Evolutionary conservation across 176 grass and related monocot genomes (phyloP), one percentile per base, ranked within the genome.

Genomic region (Zoysia pacifica): DNA sequence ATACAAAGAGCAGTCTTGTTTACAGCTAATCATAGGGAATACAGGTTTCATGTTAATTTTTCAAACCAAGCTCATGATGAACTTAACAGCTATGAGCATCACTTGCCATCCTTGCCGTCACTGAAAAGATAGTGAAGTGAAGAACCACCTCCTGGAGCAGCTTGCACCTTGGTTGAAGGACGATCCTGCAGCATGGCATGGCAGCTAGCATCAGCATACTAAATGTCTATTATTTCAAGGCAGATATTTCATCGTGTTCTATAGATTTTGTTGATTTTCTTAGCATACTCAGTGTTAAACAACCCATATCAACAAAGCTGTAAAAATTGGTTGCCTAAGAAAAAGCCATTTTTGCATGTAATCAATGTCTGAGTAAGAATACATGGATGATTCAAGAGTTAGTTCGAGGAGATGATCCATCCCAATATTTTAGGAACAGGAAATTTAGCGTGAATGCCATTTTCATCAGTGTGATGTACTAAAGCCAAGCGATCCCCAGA

Each of bases 91-190:
- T 12, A 61, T 70, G 70, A 7, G 15, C 70, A 56, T 92, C 83
- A 92, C 81, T 91, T 91, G 54, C 85, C 80, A 49, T 82, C 85
- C 68, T 89, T 56, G 54, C 65, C 73, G 47, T 86, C 79, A 43
- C 83, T 72, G 66, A 92, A 92, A 20, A 92, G 86, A 67, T 92
- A 92, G 62, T 72, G 79, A 2, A 92, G 90, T 37, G 86, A 83
- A 37, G 90, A 92, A 4, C 65, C 86, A 72, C 90, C 86, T 1
- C 90, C 86, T 41, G 90, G 90, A 79, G 90, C 79, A 62, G 79
- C 68, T 79, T 92, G 90, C 48, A 92, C 90, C 86, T 92, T 92
- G 8, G 86, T 92, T 39, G 90, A 92, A 28, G 90, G 83, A 67
- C 90, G 79, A 40, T 92, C 86, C 90, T 92, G 82, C 48, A 54